A percentile compares a stretch with the other conserved stretches of the same genome.
These are phyloP conservation scores for Elongisporangium senticosum DNA, from an alignment of 352 stramenopile genomes.

Conservation along the genomic window DNA sequence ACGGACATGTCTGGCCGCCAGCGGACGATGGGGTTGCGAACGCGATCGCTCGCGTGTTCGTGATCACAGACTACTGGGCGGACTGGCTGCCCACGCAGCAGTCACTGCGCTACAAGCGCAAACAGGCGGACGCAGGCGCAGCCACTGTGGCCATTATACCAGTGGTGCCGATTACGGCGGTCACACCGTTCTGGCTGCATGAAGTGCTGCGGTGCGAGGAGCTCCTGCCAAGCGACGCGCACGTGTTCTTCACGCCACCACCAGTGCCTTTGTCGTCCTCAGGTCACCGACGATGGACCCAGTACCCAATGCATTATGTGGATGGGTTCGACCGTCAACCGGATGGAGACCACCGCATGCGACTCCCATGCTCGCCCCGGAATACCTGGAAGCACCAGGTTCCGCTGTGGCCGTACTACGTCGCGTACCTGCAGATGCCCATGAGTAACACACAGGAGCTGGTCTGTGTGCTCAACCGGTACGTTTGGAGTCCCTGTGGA, in stretches of 20 bases:
- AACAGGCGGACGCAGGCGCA: background rate
- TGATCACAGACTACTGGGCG: constrained; percentile 53
- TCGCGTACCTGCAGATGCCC: constrained; percentile 35
- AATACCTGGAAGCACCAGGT: constrained; percentile 27
- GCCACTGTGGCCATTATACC: too few relatives aligned
- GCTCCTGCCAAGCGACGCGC: constrained; percentile 25
- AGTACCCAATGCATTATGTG: constrained; percentile 37
- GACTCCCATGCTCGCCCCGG: constrained; percentile 40
- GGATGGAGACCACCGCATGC: constrained; percentile 10
- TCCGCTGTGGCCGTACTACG: constrained; percentile 69
- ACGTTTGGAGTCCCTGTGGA: constrained; percentile 9
- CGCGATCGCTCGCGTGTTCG: constrained; percentile 15
- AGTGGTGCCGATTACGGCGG: constrained; percentile 6
- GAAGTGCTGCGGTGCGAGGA: constrained; percentile 32
- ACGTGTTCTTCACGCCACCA: constrained; percentile 48
- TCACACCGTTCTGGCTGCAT: constrained; percentile 56
- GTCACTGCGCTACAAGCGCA: background rate
- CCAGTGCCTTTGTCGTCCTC: background rate
- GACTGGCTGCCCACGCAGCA: constrained; percentile 10
- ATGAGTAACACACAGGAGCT: constrained; percentile 36
- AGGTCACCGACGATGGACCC: constrained; percentile 11
- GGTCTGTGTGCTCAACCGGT: constrained; percentile 32
- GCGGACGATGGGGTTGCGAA: background rate
- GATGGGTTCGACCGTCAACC: background rate
- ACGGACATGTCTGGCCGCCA: constrained; percentile 10